phyloP scores from a whole-genome alignment of 2,329 filamentous ascomycete species.

The Capronia epimyces region DNA sequence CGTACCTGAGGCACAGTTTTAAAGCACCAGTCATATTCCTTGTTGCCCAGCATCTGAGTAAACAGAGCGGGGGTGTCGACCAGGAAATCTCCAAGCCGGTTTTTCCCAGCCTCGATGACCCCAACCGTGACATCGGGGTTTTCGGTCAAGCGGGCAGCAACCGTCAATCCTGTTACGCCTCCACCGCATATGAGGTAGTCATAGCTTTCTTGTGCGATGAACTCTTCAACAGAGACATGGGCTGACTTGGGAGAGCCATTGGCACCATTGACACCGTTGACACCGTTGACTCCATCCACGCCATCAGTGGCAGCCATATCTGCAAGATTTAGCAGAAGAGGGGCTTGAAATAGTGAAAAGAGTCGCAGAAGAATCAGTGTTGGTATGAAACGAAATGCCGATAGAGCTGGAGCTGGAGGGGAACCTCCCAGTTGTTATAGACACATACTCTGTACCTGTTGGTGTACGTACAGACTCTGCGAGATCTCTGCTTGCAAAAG shows the following conservation, averaged over 20 bases:
- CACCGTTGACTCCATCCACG: background rate
- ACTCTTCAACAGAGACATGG: slow-evolving; percentile 22
- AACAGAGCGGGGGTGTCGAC: slow-evolving; percentile 30
- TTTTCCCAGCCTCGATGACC: slow-evolving; percentile 43
- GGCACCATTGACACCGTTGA: slow-evolving; percentile 17
- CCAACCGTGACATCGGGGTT: slow-evolving; percentile 40
- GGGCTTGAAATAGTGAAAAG: background rate
- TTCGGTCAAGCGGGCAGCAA: slow-evolving; percentile 47
- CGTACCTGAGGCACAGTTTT: slow-evolving; percentile 32
- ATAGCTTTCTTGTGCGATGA: slow-evolving; percentile 14
- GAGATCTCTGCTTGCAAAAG: too few relatives aligned
- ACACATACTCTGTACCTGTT: too few relatives aligned
- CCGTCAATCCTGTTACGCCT: slow-evolving; percentile 50
- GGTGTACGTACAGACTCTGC: too few relatives aligned
- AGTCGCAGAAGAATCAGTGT: too few relatives aligned
- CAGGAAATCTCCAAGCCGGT: slow-evolving; percentile 28
- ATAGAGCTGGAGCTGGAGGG: too few relatives aligned
- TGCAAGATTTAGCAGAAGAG: too few relatives aligned
- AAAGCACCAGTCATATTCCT: slow-evolving; percentile 36
- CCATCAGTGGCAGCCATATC: slow-evolving; percentile 20
- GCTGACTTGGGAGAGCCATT: slow-evolving; percentile 14
- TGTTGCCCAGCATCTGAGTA: slow-evolving; percentile 29
- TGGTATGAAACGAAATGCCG: too few relatives aligned
- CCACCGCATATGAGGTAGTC: slow-evolving; percentile 47
- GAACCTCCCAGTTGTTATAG: too few relatives aligned